These are phyloP conservation scores for Phlegmacium glaucopus DNA, from an alignment of 768 basidiomycete species.

Conservation along the genomic window DNA sequence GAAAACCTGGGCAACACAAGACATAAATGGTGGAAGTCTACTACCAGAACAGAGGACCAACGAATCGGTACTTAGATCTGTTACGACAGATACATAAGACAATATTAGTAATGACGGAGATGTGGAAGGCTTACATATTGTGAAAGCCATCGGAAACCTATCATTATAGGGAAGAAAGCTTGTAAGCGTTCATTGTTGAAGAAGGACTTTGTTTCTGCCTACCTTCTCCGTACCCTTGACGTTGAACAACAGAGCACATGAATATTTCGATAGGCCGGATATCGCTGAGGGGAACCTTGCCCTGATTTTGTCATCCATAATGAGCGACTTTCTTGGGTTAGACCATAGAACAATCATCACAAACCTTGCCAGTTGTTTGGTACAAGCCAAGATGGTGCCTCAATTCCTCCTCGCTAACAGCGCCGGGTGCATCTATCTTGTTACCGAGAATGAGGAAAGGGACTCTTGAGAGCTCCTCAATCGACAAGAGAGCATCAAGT, in stretches of 20 bases:
- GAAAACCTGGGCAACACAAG: neutral
- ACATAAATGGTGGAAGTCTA: slow-evolving; percentile 7
- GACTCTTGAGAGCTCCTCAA: slow-evolving; percentile 93
- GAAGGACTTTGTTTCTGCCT: slow-evolving; percentile 12
- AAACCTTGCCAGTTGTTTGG: slow-evolving; percentile 99
- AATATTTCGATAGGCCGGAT: slow-evolving; percentile 98
- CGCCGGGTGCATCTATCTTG: slow-evolving; percentile 99
- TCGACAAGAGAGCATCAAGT: slow-evolving; percentile 91
- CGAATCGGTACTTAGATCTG: slow-evolving; percentile 2
- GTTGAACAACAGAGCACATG: slow-evolving; percentile 99
- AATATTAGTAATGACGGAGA: neutral
- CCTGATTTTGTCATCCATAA: slow-evolving; percentile 44
- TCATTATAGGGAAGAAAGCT: slow-evolving; percentile 8
- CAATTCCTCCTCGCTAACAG: slow-evolving; percentile 96
- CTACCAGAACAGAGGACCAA: slow-evolving; percentile 7
- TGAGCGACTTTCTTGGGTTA: neutral
- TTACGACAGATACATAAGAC: neutral
- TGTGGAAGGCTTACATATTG: slow-evolving; percentile 77
- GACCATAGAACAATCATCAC: slow-evolving; percentile 11
- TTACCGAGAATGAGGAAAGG: slow-evolving; percentile 98
- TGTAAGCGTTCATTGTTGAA: neutral
- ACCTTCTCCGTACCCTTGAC: slow-evolving; percentile 99
- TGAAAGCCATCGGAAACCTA: slow-evolving; percentile 93
- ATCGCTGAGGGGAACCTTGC: slow-evolving; percentile 94
- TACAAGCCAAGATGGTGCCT: slow-evolving; percentile 93